These are phyloP conservation scores for Murraya paniculata DNA, from an alignment of 345 rosid species.

Conservation along the genomic window DNA sequence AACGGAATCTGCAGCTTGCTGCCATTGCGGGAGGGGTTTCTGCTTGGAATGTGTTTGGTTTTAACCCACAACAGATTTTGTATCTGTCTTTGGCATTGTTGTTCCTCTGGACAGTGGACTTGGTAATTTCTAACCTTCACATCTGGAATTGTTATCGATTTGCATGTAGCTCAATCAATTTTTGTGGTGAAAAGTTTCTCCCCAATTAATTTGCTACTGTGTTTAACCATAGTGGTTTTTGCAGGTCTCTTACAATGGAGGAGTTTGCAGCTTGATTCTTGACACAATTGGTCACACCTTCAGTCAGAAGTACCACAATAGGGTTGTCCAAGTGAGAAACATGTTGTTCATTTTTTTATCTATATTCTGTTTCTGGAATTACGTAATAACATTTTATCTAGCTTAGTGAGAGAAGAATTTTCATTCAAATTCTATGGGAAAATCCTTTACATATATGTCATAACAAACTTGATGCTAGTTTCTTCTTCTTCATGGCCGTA, in stretches of 20 bases:
- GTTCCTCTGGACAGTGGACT: conserved; percentile 76
- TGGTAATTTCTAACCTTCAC: conserved; percentile 35
- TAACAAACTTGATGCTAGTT: neutral
- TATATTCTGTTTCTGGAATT: neutral
- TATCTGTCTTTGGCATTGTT: conserved; percentile 60
- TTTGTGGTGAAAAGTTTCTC: neutral
- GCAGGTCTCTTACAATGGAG: conserved; percentile 85
- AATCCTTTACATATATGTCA: neutral
- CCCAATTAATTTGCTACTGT: neutral
- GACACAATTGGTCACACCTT: conserved; percentile 82
- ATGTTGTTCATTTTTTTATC: neutral
- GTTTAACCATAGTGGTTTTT: conserved; percentile 9
- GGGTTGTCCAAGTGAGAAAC: conserved; percentile 68
- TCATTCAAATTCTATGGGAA: neutral
- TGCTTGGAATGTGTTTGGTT: conserved; percentile 56
- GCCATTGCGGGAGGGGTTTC: conserved; percentile 59
- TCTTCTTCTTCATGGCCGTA: neutral
- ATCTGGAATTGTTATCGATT: neutral
- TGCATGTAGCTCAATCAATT: neutral
- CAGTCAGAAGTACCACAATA: conserved; percentile 71
- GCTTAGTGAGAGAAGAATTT: neutral
- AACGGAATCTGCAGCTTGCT: conserved; percentile 70
- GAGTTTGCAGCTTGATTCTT: conserved; percentile 73
- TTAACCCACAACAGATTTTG: conserved; percentile 58
- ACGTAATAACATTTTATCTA: neutral